Evolutionary conservation across 2,329 filamentous ascomycete species (phyloP).

Genomic region (Diaporthe caulivora): DNA sequence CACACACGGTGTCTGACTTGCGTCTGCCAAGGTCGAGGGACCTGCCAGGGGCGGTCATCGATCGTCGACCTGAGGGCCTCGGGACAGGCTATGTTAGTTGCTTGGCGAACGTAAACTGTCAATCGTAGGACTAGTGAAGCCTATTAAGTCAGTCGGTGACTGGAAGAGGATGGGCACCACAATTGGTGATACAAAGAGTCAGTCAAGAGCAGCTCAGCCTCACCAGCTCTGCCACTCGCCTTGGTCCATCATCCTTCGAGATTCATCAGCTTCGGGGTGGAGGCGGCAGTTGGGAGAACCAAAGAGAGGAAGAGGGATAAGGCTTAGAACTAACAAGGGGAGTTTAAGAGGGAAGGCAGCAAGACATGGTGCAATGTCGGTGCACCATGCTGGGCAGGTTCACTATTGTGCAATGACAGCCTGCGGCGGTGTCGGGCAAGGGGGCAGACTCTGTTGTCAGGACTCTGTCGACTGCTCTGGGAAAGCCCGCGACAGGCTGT

Average conservation of each 20-base stretch:
- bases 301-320: not conserved
- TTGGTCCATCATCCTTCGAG: not conserved
- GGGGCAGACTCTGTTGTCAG: slow-evolving; percentile 8
- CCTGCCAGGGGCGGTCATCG: slow-evolving; percentile 25
- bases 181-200: not conserved
- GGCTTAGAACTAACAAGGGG: not conserved
- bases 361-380: not conserved
- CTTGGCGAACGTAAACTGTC: not conserved
- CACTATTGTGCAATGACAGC: not conserved
- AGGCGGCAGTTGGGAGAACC: not conserved
- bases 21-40: slow-evolving; percentile 18
- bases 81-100: slow-evolving; percentile 14
- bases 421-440: slow-evolving; percentile 10
- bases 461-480: not conserved
- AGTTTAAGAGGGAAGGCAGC: not conserved
- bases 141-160: slow-evolving; percentile 8
- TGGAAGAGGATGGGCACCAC: slow-evolving; percentile 7
- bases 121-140: slow-evolving; percentile 5
- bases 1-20: slow-evolving; percentile 26
- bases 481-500: not conserved
- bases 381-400: not conserved
- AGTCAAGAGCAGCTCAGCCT: not conserved
- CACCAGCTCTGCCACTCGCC: not conserved
- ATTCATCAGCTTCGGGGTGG: not conserved
- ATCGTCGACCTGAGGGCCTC: slow-evolving; percentile 7